Evolutionary conservation across 495 filamentous ascomycete genomes (phyloP), one percentile per base, ranked within the genome.

Genomic region (Antarctomyces pellizariae): DNA sequence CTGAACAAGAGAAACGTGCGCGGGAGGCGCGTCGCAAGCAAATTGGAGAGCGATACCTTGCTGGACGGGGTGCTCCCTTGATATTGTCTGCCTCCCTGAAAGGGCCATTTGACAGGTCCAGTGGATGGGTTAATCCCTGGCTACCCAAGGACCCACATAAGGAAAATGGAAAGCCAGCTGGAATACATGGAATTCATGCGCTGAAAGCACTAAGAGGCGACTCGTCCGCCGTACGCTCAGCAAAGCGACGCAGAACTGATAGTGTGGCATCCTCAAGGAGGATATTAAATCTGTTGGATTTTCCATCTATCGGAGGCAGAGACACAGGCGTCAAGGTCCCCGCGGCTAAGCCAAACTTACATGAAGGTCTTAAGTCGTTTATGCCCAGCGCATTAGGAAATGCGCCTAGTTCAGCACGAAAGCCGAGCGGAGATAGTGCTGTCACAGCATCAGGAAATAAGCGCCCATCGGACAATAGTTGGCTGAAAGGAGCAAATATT

Each of bases 61-160:
- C 13, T 11, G 41, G 41, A 2, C 18, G 34, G n/a, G n/a, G n/a
- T 8, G n/a, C 28, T 13, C 41, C 41, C n/a, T 11, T 36, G 10
- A 14, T 44, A 31, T 27, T 31, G 7, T 44, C 41, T 36, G 35
- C 38, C 5, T 24, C 15, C 9, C 31, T 44, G n/a, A 29, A 26
- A 34, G 41, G 41, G 10, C 41, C 37, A 1, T 23, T 44, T 5
- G 16, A 27, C 0, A 24, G 21, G 8, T 20, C 25, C 13, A 31
- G 12, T 23, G 36, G 31, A 6, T 44, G 41, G 41, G 18, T 22
- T 13, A 41, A 44, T 22, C 41, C 41, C 16, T 44, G 41, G 41
- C 18, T 7, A 11, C 19, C 7, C 19, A 16, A 12, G 6, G 13
- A 25, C 7, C 12, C 14, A 7, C 6, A 13, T 5, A 25, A 13